Evolutionary conservation across 2,329 filamentous ascomycete genomes (phyloP).

Genomic region (Zalaria sp.): DNA sequence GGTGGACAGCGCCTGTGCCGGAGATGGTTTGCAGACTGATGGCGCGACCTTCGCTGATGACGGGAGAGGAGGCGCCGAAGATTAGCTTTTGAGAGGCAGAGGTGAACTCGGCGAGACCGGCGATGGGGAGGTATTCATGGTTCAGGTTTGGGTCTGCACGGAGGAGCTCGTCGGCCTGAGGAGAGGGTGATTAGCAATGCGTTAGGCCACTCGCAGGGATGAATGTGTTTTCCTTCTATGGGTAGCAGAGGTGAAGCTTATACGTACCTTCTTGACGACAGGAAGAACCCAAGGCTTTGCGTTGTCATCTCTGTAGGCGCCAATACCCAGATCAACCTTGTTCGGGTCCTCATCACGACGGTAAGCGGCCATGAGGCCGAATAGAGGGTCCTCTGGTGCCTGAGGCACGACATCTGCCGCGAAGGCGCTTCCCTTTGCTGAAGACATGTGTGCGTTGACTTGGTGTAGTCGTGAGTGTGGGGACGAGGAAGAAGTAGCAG

Average conservation of each 20-base stretch:
- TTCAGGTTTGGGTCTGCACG: conserved; percentile 81
- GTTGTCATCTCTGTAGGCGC: conserved; percentile 87
- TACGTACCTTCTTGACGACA: conserved; percentile 80
- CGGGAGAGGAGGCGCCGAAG: conserved; percentile 64
- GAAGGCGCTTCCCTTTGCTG: conserved; percentile 52
- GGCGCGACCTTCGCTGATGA: conserved; percentile 68
- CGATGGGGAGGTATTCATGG: conserved; percentile 97
- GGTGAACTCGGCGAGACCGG: conserved; percentile 74
- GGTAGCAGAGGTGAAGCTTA: background rate
- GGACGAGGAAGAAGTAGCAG: conserved; percentile 11
- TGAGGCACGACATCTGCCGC: conserved; percentile 65
- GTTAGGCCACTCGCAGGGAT: background rate
- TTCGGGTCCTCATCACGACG: conserved; percentile 58
- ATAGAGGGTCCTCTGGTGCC: conserved; percentile 89
- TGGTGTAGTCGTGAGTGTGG: conserved; percentile 33
- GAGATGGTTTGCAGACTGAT: conserved; percentile 88
- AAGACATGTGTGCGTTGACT: conserved; percentile 58
- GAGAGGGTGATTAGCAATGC: conserved; percentile 2
- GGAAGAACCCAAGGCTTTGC: conserved; percentile 96
- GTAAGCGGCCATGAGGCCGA: conserved; percentile 82
- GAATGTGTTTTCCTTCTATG: background rate
- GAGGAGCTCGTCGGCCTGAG: conserved; percentile 77
- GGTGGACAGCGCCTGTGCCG: conserved; percentile 86
- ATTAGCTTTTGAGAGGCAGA: conserved; percentile 83
- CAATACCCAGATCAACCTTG: conserved; percentile 92